Evolutionary conservation across 2,329 filamentous ascomycete genomes (phyloP), one percentile per base, ranked within the genome.

Genomic region (Colletotrichum sp.): DNA sequence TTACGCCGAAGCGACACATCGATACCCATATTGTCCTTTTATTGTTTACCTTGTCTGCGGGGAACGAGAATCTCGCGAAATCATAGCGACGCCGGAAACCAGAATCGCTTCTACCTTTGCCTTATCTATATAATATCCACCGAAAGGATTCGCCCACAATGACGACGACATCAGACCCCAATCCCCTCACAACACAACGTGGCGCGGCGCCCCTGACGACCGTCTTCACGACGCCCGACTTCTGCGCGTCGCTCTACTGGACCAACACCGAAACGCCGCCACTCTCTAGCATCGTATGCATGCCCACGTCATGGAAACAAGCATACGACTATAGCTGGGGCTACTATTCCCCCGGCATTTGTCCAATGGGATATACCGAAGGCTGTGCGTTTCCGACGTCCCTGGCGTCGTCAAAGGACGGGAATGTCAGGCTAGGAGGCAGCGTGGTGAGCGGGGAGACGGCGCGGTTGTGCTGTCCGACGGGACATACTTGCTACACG

Each of bases 291-390:
- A 26, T 68, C 8, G 74, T 73, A 24, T 76, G 74, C 28, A 76
- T 76, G 74, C 74, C 74, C 18, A 68, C 70, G 21, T 76, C 74
- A 36, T 76, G 74, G 74, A 72, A 69, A 32, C 74, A 76, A 36
- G 57, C 73, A 15, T 71, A 21, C 30, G 77, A 60, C 32, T 79
- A 79, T 21, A 12, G 28, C 9, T 76, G 74, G 74, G 78, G 78
- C 9, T 79, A 59, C 57, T 79, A 79, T 28, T 78, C 77, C 8
- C 78, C 78, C 3, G 78, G 62, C 16, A 79, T 79, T 10, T 79
- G 78, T 5, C 78, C 78, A 6, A 26, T 24, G 10, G 75, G 77
- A 70, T 76, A 76, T n/a, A 76, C 71, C 49, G 62, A 75, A 60
- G 75, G 75, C 26, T 76, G 75, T 21, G 62, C 75, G 30, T 74